Evolutionary conservation across 2,329 filamentous ascomycete species (phyloP).

Genomic region (Cercospora brassicicola): DNA sequence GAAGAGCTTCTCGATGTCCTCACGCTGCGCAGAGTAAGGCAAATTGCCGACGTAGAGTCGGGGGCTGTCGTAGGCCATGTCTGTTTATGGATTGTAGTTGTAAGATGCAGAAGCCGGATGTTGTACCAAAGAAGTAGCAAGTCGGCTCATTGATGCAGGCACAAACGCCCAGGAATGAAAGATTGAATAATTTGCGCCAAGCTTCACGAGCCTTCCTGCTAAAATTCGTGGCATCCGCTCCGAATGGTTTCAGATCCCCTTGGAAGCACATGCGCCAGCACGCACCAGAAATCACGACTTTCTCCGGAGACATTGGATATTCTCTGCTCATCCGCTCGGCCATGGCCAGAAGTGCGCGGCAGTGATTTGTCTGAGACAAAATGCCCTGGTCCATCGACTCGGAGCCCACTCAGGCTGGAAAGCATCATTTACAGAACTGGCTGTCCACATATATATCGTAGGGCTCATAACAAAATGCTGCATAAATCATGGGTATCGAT

Average conservation of each 20-base stretch:
- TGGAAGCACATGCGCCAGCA: neutral
- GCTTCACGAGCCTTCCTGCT: conserved; percentile 5
- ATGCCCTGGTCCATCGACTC: neutral
- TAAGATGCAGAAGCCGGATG: neutral
- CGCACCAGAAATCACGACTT: neutral
- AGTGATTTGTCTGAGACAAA: neutral
- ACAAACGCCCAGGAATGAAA: conserved; percentile 2
- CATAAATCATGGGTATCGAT: conserved; percentile 17
- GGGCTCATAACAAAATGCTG: conserved; percentile 11
- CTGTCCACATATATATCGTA: conserved; percentile 4
- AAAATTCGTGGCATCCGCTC: conserved; percentile 8
- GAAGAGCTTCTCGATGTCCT: conserved; percentile 54
- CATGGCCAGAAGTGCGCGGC: neutral
- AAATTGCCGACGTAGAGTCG: conserved; percentile 56
- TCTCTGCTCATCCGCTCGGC: neutral
- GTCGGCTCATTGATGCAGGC: conserved; percentile 6
- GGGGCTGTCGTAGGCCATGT: conserved; percentile 7
- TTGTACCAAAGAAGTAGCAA: neutral
- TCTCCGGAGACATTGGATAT: neutral
- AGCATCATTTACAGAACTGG: conserved; percentile 1
- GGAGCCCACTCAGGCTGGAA: neutral
- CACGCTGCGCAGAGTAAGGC: conserved; percentile 54
- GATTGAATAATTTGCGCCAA: conserved; percentile 8
- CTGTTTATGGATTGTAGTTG: neutral
- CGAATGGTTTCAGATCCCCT: conserved; percentile 2